Base-by-base conservation (phyloP, 495 filamentous ascomycete species). In the Trypethelium eluteriae region DNA sequence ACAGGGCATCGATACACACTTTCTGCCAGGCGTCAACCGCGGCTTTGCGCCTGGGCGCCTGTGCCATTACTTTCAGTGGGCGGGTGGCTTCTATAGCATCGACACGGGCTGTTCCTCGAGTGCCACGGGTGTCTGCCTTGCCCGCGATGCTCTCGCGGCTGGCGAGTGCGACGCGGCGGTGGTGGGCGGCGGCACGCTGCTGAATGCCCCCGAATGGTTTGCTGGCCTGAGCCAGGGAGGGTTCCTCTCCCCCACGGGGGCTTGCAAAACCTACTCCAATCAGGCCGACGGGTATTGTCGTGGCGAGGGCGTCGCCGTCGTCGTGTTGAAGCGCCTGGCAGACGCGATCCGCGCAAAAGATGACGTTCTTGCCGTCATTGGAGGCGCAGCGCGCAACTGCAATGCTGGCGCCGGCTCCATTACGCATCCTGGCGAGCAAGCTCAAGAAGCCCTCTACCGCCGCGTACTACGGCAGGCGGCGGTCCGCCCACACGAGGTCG, bases 51-150 rank as follows among this genome's bases (percentile, higher is more conserved):
- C 93, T 0, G 93, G 92, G 2, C 84, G 92, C 41, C 92, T 96
- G 73, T 95, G 93, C 71, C 88, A 89, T 72, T 88, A 90, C 72
- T 91, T 96, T 74, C 91, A 92, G 63, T 95, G 95, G 74, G 88
- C 85, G 68, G 92, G 92, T 0, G 91, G 92, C 0, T 94, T 89
- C 69, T 85, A 90, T 73, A 91, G 85, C 70, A 83, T 95, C 44
- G 92, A 97, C 73, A 96, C 93, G 0, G 93, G 92, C 25, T 97
- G 93, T 74, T 95, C 89, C 14, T 95, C 89, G 18, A 90, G 87
- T 72, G 81, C 92, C 2, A 89, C 91, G 12, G 91, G 90, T 11
- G 86, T 96, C 67, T 89, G 94, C 67, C 79, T 93, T 4, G 92
- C 92, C 18, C 93, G 92, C 76, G 90, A 88, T 49, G 83, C 91